Conservation (phyloP, 2,329 filamentous ascomycete species). For the Zopfia rhizophila region DNA sequence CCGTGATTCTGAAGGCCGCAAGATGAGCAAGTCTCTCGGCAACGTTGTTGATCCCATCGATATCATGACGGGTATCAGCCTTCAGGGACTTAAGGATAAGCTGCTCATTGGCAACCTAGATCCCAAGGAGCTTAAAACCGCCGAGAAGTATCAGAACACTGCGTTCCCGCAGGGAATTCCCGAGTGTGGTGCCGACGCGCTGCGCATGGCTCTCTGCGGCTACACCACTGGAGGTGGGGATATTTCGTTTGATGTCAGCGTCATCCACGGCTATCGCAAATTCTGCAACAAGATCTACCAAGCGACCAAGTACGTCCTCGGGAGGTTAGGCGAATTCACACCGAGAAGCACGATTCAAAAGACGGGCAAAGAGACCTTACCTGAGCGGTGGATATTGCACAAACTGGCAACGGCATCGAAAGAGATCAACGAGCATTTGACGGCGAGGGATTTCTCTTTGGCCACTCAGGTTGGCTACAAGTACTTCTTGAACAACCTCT, state of each 20-base stretch:
- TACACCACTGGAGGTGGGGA: conserved; percentile 87
- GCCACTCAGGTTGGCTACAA: conserved; percentile 78
- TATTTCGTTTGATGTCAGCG: conserved; percentile 88
- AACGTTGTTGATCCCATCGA: conserved; percentile 96
- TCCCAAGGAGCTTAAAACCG: conserved; percentile 82
- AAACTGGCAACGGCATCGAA: conserved; percentile 78
- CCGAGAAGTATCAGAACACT: conserved; percentile 91
- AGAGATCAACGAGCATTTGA: conserved; percentile 74
- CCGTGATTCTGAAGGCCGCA: conserved; percentile 88
- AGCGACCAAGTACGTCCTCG: conserved; percentile 93
- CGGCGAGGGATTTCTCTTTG: conserved; percentile 77
- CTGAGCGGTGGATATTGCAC: conserved; percentile 78
- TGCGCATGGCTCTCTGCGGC: conserved; percentile 84
- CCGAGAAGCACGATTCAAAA: conserved; percentile 65
- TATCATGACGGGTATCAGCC: conserved; percentile 85
- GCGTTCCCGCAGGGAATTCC: conserved; percentile 92
- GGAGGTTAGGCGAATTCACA: conserved; percentile 75
- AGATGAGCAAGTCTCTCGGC: conserved; percentile 96
- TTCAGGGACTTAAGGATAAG: conserved; percentile 83
- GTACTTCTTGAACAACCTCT: conserved; percentile 82
- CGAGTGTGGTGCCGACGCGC: conserved; percentile 90
- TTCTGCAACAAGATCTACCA: conserved; percentile 99
- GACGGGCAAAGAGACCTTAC: conserved; percentile 70
- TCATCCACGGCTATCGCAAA: conserved; percentile 91
- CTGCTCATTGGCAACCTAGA: conserved; percentile 83